A percentile compares a stretch with the other conserved stretches of the same genome.
These are phyloP conservation scores for Lasiosphaeris hirsuta DNA, from an alignment of 495 filamentous ascomycete species.

Conservation along the genomic window DNA sequence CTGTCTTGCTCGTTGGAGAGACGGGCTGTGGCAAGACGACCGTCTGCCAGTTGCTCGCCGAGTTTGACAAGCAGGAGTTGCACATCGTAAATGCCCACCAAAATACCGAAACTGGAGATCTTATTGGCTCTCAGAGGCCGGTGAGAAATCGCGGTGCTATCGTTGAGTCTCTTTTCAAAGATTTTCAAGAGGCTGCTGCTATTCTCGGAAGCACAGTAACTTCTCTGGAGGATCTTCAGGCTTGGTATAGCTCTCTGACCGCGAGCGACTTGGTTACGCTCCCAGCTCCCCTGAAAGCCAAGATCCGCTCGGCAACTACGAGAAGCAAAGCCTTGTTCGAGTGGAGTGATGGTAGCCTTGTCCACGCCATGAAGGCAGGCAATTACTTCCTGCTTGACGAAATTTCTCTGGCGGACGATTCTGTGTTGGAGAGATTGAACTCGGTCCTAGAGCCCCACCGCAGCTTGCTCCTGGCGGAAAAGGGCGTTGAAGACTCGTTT, in stretches of 20 bases:
- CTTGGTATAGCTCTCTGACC: constrained; percentile 36
- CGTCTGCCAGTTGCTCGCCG: constrained; percentile 86
- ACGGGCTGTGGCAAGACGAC: constrained; percentile 98
- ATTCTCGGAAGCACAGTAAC: constrained; percentile 27
- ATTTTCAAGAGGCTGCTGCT: constrained; percentile 52
- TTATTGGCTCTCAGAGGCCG: constrained; percentile 93
- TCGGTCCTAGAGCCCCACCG: constrained; percentile 91
- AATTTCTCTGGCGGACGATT: constrained; percentile 96
- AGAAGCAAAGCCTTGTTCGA: constrained; percentile 84
- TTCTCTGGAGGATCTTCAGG: constrained; percentile 37
- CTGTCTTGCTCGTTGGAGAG: constrained; percentile 89
- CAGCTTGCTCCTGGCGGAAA: constrained; percentile 87
- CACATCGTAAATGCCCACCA: constrained; percentile 96
- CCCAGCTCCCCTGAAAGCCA: constrained; percentile 47
- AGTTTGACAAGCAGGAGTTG: constrained; percentile 68
- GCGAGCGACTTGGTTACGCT: constrained; percentile 29
- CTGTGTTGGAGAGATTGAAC: constrained; percentile 92
- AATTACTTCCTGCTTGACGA: constrained; percentile 94
- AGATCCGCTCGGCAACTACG: constrained; percentile 57
- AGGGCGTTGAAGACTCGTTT: constrained; percentile 76
- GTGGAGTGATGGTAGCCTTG: constrained; percentile 93
- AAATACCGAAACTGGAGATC: constrained; percentile 93
- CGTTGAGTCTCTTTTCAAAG: constrained; percentile 58
- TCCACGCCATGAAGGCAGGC: constrained; percentile 87
- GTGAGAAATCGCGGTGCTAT: constrained; percentile 77